Base-by-base conservation (phyloP, 257 asterid species). In the Coffea canephora region DNA sequence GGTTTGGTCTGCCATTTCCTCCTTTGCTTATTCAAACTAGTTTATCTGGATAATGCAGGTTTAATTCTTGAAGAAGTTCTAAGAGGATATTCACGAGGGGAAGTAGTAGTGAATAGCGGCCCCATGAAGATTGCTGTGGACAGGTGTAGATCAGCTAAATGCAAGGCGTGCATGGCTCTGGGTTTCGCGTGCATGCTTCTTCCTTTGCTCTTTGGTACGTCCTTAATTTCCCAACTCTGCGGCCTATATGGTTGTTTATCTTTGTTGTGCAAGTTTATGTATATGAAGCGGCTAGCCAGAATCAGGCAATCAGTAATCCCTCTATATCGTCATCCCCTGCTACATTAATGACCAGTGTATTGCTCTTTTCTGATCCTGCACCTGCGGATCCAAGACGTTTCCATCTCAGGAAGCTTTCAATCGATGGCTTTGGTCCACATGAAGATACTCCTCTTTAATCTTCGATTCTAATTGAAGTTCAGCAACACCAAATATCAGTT, bases 181-280 rank as follows among this genome's bases (percentile, higher is more conserved):
- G 76, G 75, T 12, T 54, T 69, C 54, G 75, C 46, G 25, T 78
- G 74, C 54, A 14, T 78, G 75, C 81, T 78, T 52, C 76, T 78
- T 52, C 76, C 69, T 54, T 6, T 78, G 76, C 36, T 78, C 54
- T 69, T n/a, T 16, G 81, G 81, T 78, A 78, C 54, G 69, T 52
- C 11, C 0, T 55, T 31, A 52, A 18, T 68, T 54, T 16, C 19
- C 62, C 62, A 7, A 16, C 7, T 7, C 7, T 55, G 16, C 11
- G 14, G 31, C 31, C 2, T n/a, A 54, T 18, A n/a, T 36, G 3
- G 43, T 48, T 55, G 15, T 12, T 14, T 27, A 54, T 54, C 16
- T 48, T 73, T 39, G 52, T 55, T 0, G 45, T 15, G 36, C 23
- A 34, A 36, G 43, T 39, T 2, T 2, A 39, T 39, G 43, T 36